Evolutionary conservation across 2,329 filamentous ascomycete genomes (phyloP), one percentile per base, ranked within the genome.

Genomic region (Colletotrichum shisoi): DNA sequence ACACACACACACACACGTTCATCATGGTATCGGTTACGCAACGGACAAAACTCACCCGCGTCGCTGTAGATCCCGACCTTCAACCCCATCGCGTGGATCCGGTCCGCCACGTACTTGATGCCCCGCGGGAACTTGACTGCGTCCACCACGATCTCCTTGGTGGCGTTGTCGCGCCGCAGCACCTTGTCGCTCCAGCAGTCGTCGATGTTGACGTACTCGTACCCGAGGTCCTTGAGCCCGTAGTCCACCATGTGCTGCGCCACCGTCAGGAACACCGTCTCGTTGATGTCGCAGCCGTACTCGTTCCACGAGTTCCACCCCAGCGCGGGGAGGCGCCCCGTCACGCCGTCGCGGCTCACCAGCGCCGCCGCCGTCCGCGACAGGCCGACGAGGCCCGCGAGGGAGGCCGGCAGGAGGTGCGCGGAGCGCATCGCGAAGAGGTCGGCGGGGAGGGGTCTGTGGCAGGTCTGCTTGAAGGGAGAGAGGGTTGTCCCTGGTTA

Each of bases 11-110:
- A 34, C 8, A 27, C 27, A 58, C 11, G 6, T 19, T 5, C 17
- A 3, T 21, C 9, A 48, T 11, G 8, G 2, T 0, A 11, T 44
- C 34, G 3, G 52, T 40, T 3, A 9, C 31, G 8, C 8, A 34
- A 34, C 7, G 31, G 8, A 9, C 52, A 58, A 58, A 21, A 73
- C 56, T 65, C 78, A 48, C 84, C 84, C 0, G 84, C 84, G 73
- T 83, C 83, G 70, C 83, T 83, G 72, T 90, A 90, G 64, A 90
- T 88, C 0, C 88, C 88, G 11, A 89, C 76, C 72, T 89, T 90
- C 51, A 90, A 72, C 2, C 85, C 86, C 69, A 87, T 71, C 2
- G 71, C 75, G 67, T 90, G 87, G 21, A 89, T 80, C 63, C 83
- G 72, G 27, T 83, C 75, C 1, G 85, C 86, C 1, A 84, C 74